Conservation (phyloP, 768 basidiomycete genomes). For the Mycena sanguinolenta region DNA sequence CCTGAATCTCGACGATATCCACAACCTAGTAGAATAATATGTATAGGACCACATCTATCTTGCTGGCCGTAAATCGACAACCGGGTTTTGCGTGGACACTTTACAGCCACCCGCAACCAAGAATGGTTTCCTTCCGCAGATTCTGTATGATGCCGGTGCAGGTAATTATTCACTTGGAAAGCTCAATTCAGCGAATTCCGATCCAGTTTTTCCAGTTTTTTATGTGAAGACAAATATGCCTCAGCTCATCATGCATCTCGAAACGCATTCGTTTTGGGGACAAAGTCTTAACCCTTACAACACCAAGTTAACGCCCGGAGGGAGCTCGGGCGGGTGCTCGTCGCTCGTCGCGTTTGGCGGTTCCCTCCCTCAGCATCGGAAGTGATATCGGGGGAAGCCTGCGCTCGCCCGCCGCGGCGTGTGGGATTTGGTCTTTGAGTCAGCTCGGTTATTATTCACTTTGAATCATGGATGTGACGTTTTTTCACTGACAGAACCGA, state of each 20-base stretch:
- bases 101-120: conserved; percentile 28
- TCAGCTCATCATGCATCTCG: conserved; percentile 57
- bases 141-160: conserved; percentile 58
- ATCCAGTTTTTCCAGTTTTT: conserved; percentile 45
- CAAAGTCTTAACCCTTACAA: conserved; percentile 60
- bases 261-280: conserved; percentile 50
- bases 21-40: not conserved
- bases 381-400: conserved; percentile 53
- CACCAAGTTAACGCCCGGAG: conserved; percentile 57
- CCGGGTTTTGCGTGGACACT: conserved; percentile 48
- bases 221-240: conserved; percentile 61
- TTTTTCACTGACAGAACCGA: conserved; percentile 30
- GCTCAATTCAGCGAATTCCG: not conserved
- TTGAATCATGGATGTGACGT: not conserved
- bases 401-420: conserved; percentile 47
- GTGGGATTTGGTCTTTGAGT: conserved; percentile 37
- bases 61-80: conserved; percentile 54
- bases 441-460: not conserved
- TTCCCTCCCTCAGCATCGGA: conserved; percentile 59
- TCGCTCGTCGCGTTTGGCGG: conserved; percentile 63
- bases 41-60: conserved; percentile 56
- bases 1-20: conserved; percentile 9
- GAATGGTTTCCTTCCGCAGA: conserved; percentile 44
- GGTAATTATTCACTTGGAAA: conserved; percentile 34
- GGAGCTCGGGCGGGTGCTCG: conserved; percentile 67